Evolutionary conservation across 164 flowering plant species (phyloP), one percentile per base, ranked within the genome.

Genomic region (Stephania cephalantha): DNA sequence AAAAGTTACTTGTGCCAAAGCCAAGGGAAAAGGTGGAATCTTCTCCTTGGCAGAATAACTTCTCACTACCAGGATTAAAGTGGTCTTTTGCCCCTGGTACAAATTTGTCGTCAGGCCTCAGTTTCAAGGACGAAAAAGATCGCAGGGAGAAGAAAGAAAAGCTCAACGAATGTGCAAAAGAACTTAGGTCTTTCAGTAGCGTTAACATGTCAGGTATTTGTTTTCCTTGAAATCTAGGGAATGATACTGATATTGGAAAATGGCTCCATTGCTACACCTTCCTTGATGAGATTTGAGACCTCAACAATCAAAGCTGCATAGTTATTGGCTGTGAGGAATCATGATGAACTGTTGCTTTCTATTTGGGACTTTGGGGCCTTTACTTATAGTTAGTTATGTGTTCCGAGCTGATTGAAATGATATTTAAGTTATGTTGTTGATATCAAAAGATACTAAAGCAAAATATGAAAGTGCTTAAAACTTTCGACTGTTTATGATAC

Each of bases 181-280:
- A 91, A 80, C 92, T 96, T 17, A 84, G 95, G 80, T 46, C 92
- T 70, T 94, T 88, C 82, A 78, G 85, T 25, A 83, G 74, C 73
- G 93, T 94, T 79, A 95, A 94, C 85, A 86, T 96, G 92, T 88
- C 99, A 86, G 98, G 99, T 96, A 86, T 79, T 75, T 42, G 17
- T 31, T 9, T 17, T 63, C 70, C 65, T 74, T 18, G 46, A 61
- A 22, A 61, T 20, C 30, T 31, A 67, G 29, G 20, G 46, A 44
- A 12, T 71, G 52, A 46, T 45, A 45, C 46, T 45, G 15, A 1
- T 42, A 25, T 29, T 22, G 9, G 66, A 17, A 58, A 22, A 45
- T 71, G 53, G 29, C 71, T 7, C 65, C 46, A 52, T 52, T 9
- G 46, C 9, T 64, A n/a, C 7, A 25, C 66, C n/a, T 61, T 68